Base-by-base conservation (phyloP, 495 filamentous ascomycete species). In the Penicillium atrosanguineum region DNA sequence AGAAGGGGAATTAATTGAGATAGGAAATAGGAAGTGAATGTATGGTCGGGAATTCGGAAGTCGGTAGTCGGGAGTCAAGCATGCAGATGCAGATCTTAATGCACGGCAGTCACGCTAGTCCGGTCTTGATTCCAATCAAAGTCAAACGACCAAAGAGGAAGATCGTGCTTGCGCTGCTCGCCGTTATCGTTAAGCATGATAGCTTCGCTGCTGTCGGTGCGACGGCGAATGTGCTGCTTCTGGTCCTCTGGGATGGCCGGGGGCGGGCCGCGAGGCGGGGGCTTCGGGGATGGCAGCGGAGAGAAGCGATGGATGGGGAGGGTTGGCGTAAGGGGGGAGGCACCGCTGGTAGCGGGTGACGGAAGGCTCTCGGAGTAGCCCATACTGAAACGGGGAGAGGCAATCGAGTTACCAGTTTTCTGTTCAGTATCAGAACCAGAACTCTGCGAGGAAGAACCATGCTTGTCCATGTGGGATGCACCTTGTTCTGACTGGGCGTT, bases 241-340 rank as follows among this genome's bases (percentile, higher is more conserved):
- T 67, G 65, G 18, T 64, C 64, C n/a, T 67, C 54, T 1, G 74
- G 73, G 23, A 73, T 61, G 26, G 69, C 69, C 6, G 71, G 74
- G 0, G 68, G 69, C 28, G 72, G 70, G 12, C 63, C 57, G n/a
- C 64, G 62, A 16, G 73, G 74, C 7, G 68, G 69, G 15, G 73
- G 73, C 50, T 73, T 74, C 26, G 70, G 66, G 7, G 66, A 65
- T 11, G 69, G 71, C 7, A 76, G 53, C 28, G 73, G 69, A 12
- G 75, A 74, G 60, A 75, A 75, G 14, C 75, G 72, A 56, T 76
- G 68, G 39, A 72, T 71, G 23, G 74, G 75, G 26, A 76, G 69
- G 16, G 72, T 73, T 15, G 75, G 73, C 12, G 75, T 75, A 41
- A 76, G 46, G 7, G 75, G 75, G n/a, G 75, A 78, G 14, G 71